Base-by-base conservation (phyloP, 345 rosid genomes). In the Laguncularia racemosa region DNA sequence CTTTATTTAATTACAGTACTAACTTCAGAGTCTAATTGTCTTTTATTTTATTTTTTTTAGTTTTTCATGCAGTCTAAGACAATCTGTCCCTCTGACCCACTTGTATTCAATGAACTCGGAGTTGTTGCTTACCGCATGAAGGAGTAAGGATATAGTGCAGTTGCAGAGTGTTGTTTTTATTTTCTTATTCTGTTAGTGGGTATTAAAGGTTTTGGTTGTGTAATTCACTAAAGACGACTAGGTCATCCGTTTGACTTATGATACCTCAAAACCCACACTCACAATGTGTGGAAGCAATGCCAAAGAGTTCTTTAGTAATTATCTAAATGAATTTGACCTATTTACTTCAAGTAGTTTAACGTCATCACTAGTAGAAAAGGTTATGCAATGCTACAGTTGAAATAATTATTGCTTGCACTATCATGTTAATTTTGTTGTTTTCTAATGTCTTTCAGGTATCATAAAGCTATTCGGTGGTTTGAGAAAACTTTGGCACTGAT, bases 101-200 rank as follows among this genome's bases (percentile, higher is more conserved):
- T 89, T 67, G 92, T 93, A 33, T 87, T 82, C 69, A 93, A 90
- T 65, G 99, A 93, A 78, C 89, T 90, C 11, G 99, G 97, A 48
- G 96, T 93, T 74, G 99, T 93, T 74, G 88, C 99, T 56, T 93
- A 82, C 76, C 78, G 85, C 65, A 82, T 87, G 97, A 84, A 90
- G 68, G 97, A 93, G 97, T 90, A 81, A 68, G 95, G 62, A 72
- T 44, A 44, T 49, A 60, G 63, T 20, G 23, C 56, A 19, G 5
- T 23, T 23, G 5, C 5, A 6, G 5, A 23, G 28, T 23, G 28
- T 23, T 1, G 28, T 23, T 23, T 23, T 23, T 6, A 23, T 23
- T 23, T 23, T 23, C 1, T 55, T 23, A 52, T 26, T 49, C 16
- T 16, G 59, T 15, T 20, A 4, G 11, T 46, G 20, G 18, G 14